Conservation (phyloP, 1,139 yeast species). For the Kodamaea fungicola region DNA sequence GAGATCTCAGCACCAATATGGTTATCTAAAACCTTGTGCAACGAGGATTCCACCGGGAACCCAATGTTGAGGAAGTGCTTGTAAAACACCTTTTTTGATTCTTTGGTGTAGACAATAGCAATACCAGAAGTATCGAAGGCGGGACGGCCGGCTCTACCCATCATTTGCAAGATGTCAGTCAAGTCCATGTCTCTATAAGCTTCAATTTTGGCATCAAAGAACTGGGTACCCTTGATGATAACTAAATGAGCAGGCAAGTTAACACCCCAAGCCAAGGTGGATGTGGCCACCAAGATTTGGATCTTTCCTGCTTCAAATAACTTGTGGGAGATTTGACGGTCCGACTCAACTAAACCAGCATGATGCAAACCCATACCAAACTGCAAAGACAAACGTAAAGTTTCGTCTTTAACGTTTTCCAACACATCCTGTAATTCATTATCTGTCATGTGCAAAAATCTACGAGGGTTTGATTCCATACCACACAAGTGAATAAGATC, state of each 20-base stretch:
- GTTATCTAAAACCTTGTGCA: constrained; percentile 88
- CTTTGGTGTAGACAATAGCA: constrained; percentile 91
- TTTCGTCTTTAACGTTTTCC: constrained; percentile 78
- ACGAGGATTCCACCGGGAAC: constrained; percentile 94
- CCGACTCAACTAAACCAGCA: constrained; percentile 93
- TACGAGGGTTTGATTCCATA: constrained; percentile 86
- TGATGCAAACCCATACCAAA: constrained; percentile 98
- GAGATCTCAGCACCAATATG: constrained; percentile 97
- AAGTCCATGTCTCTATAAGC: constrained; percentile 85
- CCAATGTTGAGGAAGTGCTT: constrained; percentile 94
- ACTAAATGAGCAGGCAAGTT: constrained; percentile 94
- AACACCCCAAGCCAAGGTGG: constrained; percentile 97
- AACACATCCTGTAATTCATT: constrained; percentile 65
- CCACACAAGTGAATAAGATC: constrained; percentile 94
- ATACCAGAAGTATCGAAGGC: constrained; percentile 94
- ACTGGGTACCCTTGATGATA: constrained; percentile 89
- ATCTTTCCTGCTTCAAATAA: constrained; percentile 81
- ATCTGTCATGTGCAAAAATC: constrained; percentile 78
- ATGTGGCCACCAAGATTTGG: constrained; percentile 89
- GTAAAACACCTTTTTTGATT: constrained; percentile 85
- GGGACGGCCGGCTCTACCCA: constrained; percentile 96
- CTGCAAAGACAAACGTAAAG: constrained; percentile 76
- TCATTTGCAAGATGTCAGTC: constrained; percentile 88
- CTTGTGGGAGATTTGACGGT: constrained; percentile 82
- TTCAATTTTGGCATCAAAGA: constrained; percentile 77